These are phyloP conservation scores for Triangularia verruculosa DNA, from an alignment of 2,329 filamentous ascomycete genomes.

Conservation along the genomic window DNA sequence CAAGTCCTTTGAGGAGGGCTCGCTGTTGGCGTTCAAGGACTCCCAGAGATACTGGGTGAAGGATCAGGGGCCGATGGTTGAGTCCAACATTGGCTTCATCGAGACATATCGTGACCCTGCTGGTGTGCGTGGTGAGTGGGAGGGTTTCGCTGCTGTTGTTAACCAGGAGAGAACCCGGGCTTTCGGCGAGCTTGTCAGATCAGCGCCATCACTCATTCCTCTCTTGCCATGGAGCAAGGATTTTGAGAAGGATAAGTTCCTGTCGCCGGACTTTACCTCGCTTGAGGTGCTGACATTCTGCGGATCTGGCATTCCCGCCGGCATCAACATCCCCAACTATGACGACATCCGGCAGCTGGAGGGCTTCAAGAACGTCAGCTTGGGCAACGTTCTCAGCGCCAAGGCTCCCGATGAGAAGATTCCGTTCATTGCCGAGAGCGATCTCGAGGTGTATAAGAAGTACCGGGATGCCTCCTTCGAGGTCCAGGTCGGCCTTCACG, in stretches of 20 bases:
- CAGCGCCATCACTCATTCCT: conserved; percentile 79
- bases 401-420: conserved; percentile 91
- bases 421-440: conserved; percentile 79
- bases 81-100: conserved; percentile 80
- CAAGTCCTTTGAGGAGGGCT: conserved; percentile 71
- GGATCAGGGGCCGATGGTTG: conserved; percentile 76
- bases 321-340: conserved; percentile 69
- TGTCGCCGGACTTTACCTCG: conserved; percentile 93
- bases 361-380: conserved; percentile 89
- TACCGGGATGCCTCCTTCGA: conserved; percentile 88
- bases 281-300: conserved; percentile 86
- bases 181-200: conserved; percentile 79
- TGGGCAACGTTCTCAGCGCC: conserved; percentile 84
- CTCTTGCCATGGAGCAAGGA: conserved; percentile 82
- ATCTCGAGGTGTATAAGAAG: conserved; percentile 74
- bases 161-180: conserved; percentile 88
- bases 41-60: conserved; percentile 79
- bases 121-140: conserved; percentile 79
- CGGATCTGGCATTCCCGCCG: conserved; percentile 62
- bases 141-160: conserved; percentile 78
- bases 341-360: conserved; percentile 77
- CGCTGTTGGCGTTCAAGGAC: conserved; percentile 74
- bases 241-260: conserved; percentile 95
- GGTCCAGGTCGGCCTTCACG: conserved; percentile 92
- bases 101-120: conserved; percentile 83